Evolutionary conservation across 495 filamentous ascomycete species (phyloP), one percentile per base, ranked within the genome.

Genomic region (Aspergillus funiculosus): DNA sequence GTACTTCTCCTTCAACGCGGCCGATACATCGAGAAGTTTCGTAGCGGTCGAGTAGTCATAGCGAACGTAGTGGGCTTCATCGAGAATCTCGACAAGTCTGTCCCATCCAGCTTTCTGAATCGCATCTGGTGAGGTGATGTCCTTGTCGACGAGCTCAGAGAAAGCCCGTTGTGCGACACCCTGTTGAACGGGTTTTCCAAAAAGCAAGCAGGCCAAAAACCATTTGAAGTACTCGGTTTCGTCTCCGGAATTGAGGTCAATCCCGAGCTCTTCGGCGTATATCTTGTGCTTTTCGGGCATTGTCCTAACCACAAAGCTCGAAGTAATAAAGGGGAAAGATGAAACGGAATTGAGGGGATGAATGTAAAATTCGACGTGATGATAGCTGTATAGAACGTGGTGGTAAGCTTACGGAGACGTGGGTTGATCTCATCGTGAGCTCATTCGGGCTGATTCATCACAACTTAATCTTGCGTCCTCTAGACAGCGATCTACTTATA

Each of bases 31-130:
- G 9, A 48, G 45, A 0, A 48, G 17, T 17, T 39, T 48, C 15
- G 13, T 19, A 2, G 45, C 45, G 7, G 45, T 48, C 10, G 34
- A 48, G 25, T 19, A 39, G 25, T 48, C 45, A 36, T 48, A 39
- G 24, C 24, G 45, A 6, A 24, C 34, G 21, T 37, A 37, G 14
- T 37, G 34, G 1, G 9, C 34, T 14, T 37, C 34, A 37, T 37
- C 34, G 11, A 37, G 34, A 11, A 37, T 37, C 5, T 37, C 34
- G 6, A 37, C 34, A 0, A 37, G 34, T 9, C 14, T 37, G n/a
- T 37, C 14, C 34, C 34, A 37, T 20, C 34, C 34, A 8, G 34
- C 34, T 19, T 20, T 20, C 21, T 37, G 34, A 20, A 37, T 37
- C 7, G 34, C 34, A 37, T 37, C 34, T 1, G 34, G 34, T 2